Evolutionary conservation across 75 land plant species (phyloP).

Genomic region (Chamaecyparis obtusa): DNA sequence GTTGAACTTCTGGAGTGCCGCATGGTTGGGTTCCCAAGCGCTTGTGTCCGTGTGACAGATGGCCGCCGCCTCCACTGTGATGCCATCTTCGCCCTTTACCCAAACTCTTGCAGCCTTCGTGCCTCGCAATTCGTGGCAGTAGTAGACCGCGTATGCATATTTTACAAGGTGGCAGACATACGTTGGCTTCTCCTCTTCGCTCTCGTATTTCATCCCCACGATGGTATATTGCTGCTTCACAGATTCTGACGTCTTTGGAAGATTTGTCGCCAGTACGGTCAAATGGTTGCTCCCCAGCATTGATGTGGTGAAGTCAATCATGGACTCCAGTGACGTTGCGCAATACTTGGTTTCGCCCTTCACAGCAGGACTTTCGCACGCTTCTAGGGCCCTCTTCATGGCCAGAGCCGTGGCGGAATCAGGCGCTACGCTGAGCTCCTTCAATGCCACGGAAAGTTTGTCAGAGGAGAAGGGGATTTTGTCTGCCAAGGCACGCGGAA

Average conservation of each 20-base stretch:
- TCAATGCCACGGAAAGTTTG: background rate
- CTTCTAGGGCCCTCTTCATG: background rate
- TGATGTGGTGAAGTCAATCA: background rate
- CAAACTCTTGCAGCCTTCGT: background rate
- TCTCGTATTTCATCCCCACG: background rate
- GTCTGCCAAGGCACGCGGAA: background rate
- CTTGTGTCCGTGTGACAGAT: constrained; percentile 19
- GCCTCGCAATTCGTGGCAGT: background rate
- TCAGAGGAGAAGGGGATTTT: background rate
- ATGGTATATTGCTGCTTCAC: background rate
- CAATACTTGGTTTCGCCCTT: constrained; percentile 2
- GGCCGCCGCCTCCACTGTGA: background rate
- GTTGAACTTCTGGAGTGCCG: constrained; percentile 12
- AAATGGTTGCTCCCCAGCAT: background rate
- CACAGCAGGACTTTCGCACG: background rate
- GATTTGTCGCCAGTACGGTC: background rate
- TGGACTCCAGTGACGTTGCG: constrained; percentile 10
- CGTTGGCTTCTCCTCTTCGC: background rate
- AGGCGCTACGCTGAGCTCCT: background rate
- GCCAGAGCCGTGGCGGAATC: background rate
- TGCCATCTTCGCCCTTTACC: constrained; percentile 9
- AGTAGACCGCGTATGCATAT: constrained; percentile 9
- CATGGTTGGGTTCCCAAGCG: constrained; percentile 10
- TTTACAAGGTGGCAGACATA: background rate
- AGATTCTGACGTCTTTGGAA: background rate